These are phyloP conservation scores for Phoenix roebelenii DNA, from an alignment of 176 grass and related monocot genomes.

Conservation along the genomic window DNA sequence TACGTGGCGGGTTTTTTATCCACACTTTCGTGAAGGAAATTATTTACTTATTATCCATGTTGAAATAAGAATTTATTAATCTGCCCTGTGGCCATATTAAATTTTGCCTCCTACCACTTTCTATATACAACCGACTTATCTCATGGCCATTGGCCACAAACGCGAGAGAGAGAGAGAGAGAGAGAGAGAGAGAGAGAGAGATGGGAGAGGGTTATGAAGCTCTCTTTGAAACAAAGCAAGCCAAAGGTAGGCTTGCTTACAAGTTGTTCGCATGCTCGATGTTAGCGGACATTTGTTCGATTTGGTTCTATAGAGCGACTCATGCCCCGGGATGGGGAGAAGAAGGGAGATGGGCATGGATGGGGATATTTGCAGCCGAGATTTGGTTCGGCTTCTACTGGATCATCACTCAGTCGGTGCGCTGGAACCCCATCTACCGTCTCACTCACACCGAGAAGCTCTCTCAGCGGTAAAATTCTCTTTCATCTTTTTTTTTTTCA, in stretches of 20 bases:
- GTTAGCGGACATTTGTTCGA: slow-evolving; percentile 28
- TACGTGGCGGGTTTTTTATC: no score
- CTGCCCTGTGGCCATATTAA: no score
- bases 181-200: neutral
- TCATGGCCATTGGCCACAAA: no score
- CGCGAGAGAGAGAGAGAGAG: neutral
- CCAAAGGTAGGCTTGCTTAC: slow-evolving; percentile 37
- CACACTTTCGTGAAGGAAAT: no score
- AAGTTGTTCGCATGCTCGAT: slow-evolving; percentile 39
- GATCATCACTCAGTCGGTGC: slow-evolving; percentile 58
- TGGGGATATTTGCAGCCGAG: slow-evolving; percentile 49
- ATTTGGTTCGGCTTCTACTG: slow-evolving; percentile 74
- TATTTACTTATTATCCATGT: no score
- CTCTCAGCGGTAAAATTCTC: slow-evolving; percentile 20
- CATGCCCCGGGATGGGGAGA: slow-evolving; percentile 31
- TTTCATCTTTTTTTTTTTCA: no score
- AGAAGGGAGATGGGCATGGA: slow-evolving; percentile 41
- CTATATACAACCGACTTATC: no score
- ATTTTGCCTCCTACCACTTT: no score
- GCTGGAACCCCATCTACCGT: slow-evolving; percentile 49
- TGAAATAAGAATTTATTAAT: no score
- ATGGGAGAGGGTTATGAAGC: slow-evolving; percentile 24
- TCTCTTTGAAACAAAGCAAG: slow-evolving; percentile 40
- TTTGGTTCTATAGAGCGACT: slow-evolving; percentile 57
- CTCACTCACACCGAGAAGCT: slow-evolving; percentile 47